phyloP scores from a whole-genome alignment of 73 alveolate genomes.

The Effrenium voratum region DNA sequence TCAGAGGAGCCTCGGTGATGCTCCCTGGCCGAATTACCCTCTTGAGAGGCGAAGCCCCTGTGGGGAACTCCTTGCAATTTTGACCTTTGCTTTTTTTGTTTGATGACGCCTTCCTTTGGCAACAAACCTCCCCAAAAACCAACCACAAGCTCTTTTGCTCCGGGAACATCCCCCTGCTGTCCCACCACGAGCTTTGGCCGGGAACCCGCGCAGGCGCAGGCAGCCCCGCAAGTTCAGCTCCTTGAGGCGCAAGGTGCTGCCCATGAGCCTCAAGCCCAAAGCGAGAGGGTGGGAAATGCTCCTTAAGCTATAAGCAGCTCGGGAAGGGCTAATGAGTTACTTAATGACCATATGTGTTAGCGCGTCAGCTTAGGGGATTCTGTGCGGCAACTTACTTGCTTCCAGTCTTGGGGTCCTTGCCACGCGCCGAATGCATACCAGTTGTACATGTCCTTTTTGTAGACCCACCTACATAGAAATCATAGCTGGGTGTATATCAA shows the following conservation, averaged over 20 bases:
- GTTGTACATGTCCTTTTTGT: too few species aligned
- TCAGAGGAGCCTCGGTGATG: too few species aligned
- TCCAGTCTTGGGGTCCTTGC: too few species aligned
- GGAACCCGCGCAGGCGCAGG: conserved; percentile 28
- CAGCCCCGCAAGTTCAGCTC: conserved; percentile 62
- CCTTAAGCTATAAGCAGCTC: neutral
- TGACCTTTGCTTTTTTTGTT: neutral
- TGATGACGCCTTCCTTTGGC: neutral
- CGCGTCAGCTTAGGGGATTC: too few species aligned
- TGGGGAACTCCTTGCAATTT: neutral
- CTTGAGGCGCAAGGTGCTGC: conserved; percentile 33
- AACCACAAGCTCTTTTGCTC: neutral
- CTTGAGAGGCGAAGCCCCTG: too few species aligned
- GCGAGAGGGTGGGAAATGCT: neutral
- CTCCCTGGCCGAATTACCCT: too few species aligned
- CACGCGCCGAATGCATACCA: too few species aligned
- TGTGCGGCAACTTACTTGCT: too few species aligned
- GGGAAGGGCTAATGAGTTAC: too few species aligned
- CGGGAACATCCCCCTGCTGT: neutral
- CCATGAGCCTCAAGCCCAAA: conserved; percentile 8
- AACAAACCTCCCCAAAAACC: neutral
- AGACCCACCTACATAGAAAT: too few species aligned
- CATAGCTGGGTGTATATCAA: too few species aligned
- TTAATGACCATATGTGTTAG: too few species aligned
- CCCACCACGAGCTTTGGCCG: neutral